These are phyloP conservation scores for Pseudisothecium myosuroides DNA, from an alignment of 225 moss, liverwort and hornwort species.

Conservation along the genomic window DNA sequence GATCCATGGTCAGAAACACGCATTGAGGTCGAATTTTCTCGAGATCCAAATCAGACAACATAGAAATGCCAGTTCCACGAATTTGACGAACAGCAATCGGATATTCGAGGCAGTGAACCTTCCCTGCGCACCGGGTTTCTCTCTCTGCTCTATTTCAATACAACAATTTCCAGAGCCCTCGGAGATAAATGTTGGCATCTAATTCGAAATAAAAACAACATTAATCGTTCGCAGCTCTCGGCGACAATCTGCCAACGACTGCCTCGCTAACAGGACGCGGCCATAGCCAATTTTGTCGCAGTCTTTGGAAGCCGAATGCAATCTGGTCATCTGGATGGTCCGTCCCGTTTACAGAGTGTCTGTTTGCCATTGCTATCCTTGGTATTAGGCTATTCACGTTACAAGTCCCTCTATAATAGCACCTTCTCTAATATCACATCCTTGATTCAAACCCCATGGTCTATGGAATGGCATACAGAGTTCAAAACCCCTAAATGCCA, in stretches of 20 bases:
- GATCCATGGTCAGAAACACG: background rate
- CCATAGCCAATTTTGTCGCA: background rate
- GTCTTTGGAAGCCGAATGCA: background rate
- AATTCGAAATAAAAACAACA: background rate
- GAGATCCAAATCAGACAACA: constrained; percentile 13
- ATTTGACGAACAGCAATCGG: background rate
- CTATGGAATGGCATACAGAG: too few species aligned
- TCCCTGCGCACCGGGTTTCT: background rate
- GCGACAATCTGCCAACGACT: background rate
- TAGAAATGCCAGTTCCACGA: background rate
- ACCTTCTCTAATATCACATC: background rate
- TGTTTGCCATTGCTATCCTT: background rate
- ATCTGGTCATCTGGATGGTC: background rate
- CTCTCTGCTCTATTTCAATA: background rate
- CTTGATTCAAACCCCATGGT: background rate
- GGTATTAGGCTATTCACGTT: background rate
- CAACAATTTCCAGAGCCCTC: background rate
- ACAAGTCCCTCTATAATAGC: background rate
- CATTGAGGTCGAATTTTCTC: background rate
- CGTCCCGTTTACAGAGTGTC: background rate
- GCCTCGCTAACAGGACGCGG: background rate
- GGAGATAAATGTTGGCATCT: background rate
- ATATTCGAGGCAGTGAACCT: background rate
- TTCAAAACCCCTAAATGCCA: too few species aligned
- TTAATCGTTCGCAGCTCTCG: background rate